A percentile compares a stretch with the other conserved stretches of the same genome.
Conservation (phyloP, 345 rosid species). For the Camelina hispida region DNA sequence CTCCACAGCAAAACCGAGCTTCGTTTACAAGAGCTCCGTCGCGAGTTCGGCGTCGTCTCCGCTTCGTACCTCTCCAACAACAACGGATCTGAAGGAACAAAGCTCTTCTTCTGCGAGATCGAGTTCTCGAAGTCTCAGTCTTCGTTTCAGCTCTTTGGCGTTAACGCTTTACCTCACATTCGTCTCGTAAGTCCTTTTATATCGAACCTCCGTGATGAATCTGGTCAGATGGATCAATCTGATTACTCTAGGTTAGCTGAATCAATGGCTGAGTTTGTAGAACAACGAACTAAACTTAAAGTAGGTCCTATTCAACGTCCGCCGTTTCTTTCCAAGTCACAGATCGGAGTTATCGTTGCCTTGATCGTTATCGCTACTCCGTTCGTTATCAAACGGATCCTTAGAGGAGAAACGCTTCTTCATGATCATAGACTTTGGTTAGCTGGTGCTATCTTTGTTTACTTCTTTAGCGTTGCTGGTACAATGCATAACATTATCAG, state of each 20-base stretch:
- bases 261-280: constrained; percentile 76
- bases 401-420: constrained; percentile 61
- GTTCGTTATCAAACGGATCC: constrained; percentile 54
- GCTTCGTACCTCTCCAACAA: constrained; percentile 76
- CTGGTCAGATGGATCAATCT: constrained; percentile 72
- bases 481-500: constrained; percentile 81
- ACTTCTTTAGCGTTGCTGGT: constrained; percentile 87
- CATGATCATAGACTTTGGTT: constrained; percentile 76
- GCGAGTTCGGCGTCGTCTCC: constrained; percentile 74
- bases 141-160: constrained; percentile 73
- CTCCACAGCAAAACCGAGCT: constrained; percentile 68
- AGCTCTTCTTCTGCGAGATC: constrained; percentile 84
- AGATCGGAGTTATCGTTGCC: constrained; percentile 44
- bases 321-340: constrained; percentile 58
- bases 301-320: constrained; percentile 82
- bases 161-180: constrained; percentile 89
- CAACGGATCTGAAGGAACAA: constrained; percentile 48
- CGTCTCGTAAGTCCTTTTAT: constrained; percentile 69
- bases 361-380: constrained; percentile 53
- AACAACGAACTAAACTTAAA: constrained; percentile 60
- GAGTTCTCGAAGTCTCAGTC: constrained; percentile 76
- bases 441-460: constrained; percentile 63
- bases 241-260: constrained; percentile 79
- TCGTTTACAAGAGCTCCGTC: constrained; percentile 67
- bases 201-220: constrained; percentile 61